Conservation (phyloP, 176 grass and related monocot genomes). For the Bonia amplexicaulis region DNA sequence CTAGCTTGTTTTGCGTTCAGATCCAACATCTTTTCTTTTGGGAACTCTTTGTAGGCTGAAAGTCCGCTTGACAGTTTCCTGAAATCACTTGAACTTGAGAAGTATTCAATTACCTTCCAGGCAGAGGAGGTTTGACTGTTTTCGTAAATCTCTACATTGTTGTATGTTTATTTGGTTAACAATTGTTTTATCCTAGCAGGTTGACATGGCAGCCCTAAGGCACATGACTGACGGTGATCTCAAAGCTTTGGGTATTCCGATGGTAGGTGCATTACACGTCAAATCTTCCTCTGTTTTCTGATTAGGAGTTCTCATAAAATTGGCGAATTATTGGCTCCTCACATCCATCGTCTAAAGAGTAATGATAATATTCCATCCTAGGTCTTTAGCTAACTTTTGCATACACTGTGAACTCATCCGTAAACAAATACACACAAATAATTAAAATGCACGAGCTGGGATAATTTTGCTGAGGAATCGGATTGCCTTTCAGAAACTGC, state of each 20-base stretch:
- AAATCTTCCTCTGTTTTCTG: background rate
- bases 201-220: conserved; percentile 90
- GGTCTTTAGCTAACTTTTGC: background rate
- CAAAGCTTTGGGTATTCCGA: conserved; percentile 89
- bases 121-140: conserved; percentile 68
- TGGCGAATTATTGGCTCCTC: background rate
- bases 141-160: conserved; percentile 5
- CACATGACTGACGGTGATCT: conserved; percentile 97
- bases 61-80: conserved; percentile 79
- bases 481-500: background rate
- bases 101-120: conserved; percentile 87
- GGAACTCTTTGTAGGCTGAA: conserved; percentile 48
- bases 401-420: background rate
- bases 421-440: background rate
- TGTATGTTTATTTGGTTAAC: conserved; percentile 22
- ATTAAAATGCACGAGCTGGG: background rate
- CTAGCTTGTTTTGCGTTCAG: background rate
- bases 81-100: conserved; percentile 80
- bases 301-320: background rate
- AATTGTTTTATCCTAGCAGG: conserved; percentile 42
- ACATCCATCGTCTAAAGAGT: background rate
- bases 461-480: background rate
- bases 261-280: conserved; percentile 47
- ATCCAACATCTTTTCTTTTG: conserved; percentile 21
- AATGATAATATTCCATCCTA: background rate